Evolutionary conservation across 1,284 basidiomycete genomes (phyloP).

Genomic region (Anthracocystis setariae): DNA sequence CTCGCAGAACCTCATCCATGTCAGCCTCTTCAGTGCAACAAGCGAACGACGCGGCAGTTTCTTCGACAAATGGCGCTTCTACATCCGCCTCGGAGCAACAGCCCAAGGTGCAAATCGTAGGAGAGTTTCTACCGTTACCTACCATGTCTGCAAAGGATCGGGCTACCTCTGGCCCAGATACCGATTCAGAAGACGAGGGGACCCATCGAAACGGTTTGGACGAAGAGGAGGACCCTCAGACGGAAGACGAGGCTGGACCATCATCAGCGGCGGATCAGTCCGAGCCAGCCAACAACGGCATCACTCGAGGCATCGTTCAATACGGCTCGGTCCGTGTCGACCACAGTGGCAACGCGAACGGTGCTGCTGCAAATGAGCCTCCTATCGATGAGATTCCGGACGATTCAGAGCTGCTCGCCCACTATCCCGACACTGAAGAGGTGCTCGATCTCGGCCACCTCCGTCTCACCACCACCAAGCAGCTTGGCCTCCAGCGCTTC

Average conservation of each 20-base stretch:
- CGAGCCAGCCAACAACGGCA: constrained; percentile 29
- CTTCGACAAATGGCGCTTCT: background rate
- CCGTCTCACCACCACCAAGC: constrained; percentile 75
- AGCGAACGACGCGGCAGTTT: background rate
- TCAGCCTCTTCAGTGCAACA: constrained; percentile 1
- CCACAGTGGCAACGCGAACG: constrained; percentile 21
- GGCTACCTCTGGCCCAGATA: constrained; percentile 15
- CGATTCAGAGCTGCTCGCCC: constrained; percentile 51
- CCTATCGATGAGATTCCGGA: constrained; percentile 38
- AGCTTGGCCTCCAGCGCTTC: constrained; percentile 76
- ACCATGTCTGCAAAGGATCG: constrained; percentile 22
- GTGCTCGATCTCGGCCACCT: constrained; percentile 85
- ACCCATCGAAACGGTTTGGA: constrained; percentile 4
- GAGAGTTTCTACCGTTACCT: constrained; percentile 28
- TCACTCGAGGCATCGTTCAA: constrained; percentile 35
- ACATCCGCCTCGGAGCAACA: background rate
- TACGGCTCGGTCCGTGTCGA: constrained; percentile 38
- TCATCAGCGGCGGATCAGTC: constrained; percentile 20
- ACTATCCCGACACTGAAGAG: constrained; percentile 53
- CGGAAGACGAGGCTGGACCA: constrained; percentile 46
- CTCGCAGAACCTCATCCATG: constrained; percentile 5
- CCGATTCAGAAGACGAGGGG: constrained; percentile 48
- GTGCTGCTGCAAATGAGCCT: background rate
- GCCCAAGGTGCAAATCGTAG: constrained; percentile 34
- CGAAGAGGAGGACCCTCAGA: constrained; percentile 36